Evolutionary conservation across 352 stramenopile genomes (phyloP).

Genomic region (Blastocystis sp.): DNA sequence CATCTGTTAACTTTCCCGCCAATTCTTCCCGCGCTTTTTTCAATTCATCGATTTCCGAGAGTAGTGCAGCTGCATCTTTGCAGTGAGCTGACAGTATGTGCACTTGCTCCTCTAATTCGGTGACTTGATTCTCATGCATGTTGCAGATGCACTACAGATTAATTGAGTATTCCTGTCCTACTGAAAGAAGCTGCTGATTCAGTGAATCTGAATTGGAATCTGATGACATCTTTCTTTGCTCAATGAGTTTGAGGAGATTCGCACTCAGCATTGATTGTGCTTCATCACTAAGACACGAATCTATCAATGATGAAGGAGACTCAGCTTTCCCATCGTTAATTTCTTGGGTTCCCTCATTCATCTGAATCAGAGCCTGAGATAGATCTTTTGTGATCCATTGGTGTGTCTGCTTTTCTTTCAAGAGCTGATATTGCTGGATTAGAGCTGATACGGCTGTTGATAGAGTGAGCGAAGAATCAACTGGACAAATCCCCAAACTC

Average conservation of each 20-base stretch:
- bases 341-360: no score
- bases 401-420: not conserved
- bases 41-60: not conserved
- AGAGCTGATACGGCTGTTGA: not conserved
- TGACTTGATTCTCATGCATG: not conserved
- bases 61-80: not conserved
- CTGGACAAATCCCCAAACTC: not conserved
- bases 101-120: constrained; percentile 30
- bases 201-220: not conserved
- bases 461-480: not conserved
- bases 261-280: not conserved
- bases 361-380: no score
- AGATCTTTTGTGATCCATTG: no score
- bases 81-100: not conserved
- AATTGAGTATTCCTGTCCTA: not conserved
- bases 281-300: not conserved
- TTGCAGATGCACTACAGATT: not conserved
- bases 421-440: not conserved
- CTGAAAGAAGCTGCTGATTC: not conserved
- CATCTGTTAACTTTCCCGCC: not conserved
- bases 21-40: not conserved
- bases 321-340: no score
- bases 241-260: not conserved
- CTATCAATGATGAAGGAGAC: no score
- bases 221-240: not conserved